These are phyloP conservation scores for Tetrapisispora arboricola DNA, from an alignment of 805 yeast species.

Conservation along the genomic window DNA sequence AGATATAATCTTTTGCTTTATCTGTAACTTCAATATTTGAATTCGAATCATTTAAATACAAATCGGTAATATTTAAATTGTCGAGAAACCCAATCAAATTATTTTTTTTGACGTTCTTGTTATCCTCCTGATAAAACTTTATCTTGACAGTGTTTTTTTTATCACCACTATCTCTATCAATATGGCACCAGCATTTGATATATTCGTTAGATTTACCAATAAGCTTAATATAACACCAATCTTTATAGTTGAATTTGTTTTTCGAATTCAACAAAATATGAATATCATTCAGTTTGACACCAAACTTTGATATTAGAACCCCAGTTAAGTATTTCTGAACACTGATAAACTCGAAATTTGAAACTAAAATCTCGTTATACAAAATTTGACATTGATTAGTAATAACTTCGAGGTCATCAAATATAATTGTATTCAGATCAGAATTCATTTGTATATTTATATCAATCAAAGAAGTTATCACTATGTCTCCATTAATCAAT, in stretches of 20 bases:
- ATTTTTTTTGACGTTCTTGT: slow-evolving; percentile 16
- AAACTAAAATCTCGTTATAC: background rate
- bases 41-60: slow-evolving; percentile 11
- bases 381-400: background rate
- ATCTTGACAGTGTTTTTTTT: slow-evolving; percentile 20
- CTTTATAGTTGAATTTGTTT: slow-evolving; percentile 23
- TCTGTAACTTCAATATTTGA: background rate
- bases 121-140: slow-evolving; percentile 22
- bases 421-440: background rate
- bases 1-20: background rate
- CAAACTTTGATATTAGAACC: slow-evolving; percentile 2
- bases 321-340: slow-evolving; percentile 2
- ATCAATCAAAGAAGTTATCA: background rate
- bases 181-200: slow-evolving; percentile 28
- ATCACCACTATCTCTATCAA: slow-evolving; percentile 19
- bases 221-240: slow-evolving; percentile 27
- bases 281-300: slow-evolving; percentile 21
- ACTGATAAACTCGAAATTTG: background rate
- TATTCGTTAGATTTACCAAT: slow-evolving; percentile 19
- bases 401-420: background rate
- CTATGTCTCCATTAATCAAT: background rate
- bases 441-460: background rate
- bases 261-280: slow-evolving; percentile 20
- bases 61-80: slow-evolving; percentile 20
- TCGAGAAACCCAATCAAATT: slow-evolving; percentile 25